Evolutionary conservation across 805 yeast genomes (phyloP), one percentile per base, ranked within the genome.

Genomic region (Sporopachydermia lactativora): DNA sequence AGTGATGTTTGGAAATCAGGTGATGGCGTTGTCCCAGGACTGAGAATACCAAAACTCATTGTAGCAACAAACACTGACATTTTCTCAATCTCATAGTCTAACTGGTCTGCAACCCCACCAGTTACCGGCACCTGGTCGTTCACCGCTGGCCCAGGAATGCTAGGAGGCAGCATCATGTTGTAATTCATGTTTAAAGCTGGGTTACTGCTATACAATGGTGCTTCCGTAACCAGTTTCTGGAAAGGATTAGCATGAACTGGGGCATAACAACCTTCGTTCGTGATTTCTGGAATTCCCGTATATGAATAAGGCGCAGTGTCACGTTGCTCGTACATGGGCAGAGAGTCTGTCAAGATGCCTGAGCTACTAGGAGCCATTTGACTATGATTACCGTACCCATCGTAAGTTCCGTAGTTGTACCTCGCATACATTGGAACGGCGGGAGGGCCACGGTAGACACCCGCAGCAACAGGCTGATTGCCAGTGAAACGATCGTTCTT

Each of bases 61-160:
- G 86, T 75, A 39, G 85, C 68, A 39, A 85, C 65, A 52, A 84
- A 92, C 43, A 78, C 77, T 5, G 94, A 70, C 95, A 88, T 88
- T 43, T 68, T 62, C 35, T 70, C 69, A 41, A 85, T 60, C 48
- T 84, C 86, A 58, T 89, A 88, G 55, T 86, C 96, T 53, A 83
- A 66, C 24, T 74, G 78, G 13, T 78, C 68, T 34, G 78, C 67
- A 38, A 84, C 89, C 45, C 95, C 95, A 36, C 95, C 95, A 36
- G 66, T 57, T 19, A 46, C 43, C 34, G 47, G 38, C 39, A n/a
- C n/a, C 31, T 8, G 31, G 8, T 24, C 31, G n/a, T 24, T 24
- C 13, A 24, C 31, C 8, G 8, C n/a, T 8, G 31, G n/a, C n/a
- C n/a, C 13, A 24, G 31, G 31, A 8, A n/a, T 8, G 31, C 31